A percentile compares a stretch with the other conserved stretches of the same genome.
Evolutionary conservation across 1,284 basidiomycete genomes (phyloP).

Genomic region (Ganoderma lucidum): DNA sequence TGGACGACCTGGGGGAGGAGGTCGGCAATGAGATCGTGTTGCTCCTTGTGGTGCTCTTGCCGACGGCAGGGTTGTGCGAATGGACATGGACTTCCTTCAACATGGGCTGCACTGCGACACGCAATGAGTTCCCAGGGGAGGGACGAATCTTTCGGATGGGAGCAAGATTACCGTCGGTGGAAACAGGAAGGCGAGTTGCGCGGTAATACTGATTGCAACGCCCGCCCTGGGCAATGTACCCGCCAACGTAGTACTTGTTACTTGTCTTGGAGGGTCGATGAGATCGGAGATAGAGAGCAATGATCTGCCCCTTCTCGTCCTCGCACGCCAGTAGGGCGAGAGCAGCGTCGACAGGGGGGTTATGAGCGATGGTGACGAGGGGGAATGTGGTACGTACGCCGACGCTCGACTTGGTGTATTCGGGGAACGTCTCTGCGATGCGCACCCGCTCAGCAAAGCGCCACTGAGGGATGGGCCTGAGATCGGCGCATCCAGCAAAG

Average conservation of each 20-base stretch:
- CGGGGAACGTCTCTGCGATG: slow-evolving; percentile 19
- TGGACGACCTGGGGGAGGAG: slow-evolving; percentile 9
- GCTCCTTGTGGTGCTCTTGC: not conserved
- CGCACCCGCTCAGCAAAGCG: slow-evolving; percentile 17
- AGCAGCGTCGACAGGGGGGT: slow-evolving; percentile 3
- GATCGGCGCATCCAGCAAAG: slow-evolving; percentile 21
- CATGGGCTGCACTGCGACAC: not conserved
- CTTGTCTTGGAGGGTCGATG: slow-evolving; percentile 6
- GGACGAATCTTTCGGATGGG: not conserved
- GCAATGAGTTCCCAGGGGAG: not conserved
- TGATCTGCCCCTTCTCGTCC: slow-evolving; percentile 19
- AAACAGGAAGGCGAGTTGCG: slow-evolving; percentile 17
- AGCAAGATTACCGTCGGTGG: not conserved
- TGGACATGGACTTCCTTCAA: slow-evolving; percentile 22
- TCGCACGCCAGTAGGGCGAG: slow-evolving; percentile 26
- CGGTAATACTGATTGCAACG: slow-evolving; percentile 26
- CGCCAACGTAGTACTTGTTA: slow-evolving; percentile 23
- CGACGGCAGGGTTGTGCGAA: not conserved
- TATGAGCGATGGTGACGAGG: slow-evolving; percentile 15
- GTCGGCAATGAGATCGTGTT: not conserved
- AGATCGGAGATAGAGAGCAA: slow-evolving; percentile 24
- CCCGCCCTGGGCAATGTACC: slow-evolving; percentile 25
- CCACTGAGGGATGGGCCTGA: slow-evolving; percentile 16
- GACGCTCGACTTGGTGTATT: slow-evolving; percentile 21
- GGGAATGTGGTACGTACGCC: slow-evolving; percentile 26